Evolutionary conservation across 2,329 filamentous ascomycete genomes (phyloP).

Genomic region (Lojkania enalia): DNA sequence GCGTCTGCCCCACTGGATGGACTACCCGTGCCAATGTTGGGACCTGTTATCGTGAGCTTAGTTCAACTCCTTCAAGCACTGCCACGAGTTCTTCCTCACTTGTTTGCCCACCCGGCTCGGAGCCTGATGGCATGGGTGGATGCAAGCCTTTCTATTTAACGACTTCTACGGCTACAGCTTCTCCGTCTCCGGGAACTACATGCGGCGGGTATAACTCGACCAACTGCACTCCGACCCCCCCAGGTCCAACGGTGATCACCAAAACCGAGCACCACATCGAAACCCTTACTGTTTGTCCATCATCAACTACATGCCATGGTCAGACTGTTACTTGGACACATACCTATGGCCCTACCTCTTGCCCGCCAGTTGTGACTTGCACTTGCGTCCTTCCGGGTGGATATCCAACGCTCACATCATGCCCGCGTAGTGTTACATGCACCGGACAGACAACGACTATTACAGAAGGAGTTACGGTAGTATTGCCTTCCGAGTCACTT

Average conservation of each 20-base stretch:
- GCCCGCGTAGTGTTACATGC: constrained; percentile 6
- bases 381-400: constrained; percentile 7
- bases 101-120: neutral
- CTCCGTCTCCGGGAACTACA: too few relatives aligned
- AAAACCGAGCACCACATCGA: too few relatives aligned
- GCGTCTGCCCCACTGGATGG: too few relatives aligned
- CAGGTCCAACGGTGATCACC: too few relatives aligned
- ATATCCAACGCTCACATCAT: constrained; percentile 1
- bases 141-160: neutral
- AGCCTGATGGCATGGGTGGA: neutral
- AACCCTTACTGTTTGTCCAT: constrained; percentile 2
- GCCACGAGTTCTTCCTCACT: too few relatives aligned
- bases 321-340: constrained; percentile 4
- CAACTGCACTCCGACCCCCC: too few relatives aligned
- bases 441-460: constrained; percentile 6
- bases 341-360: constrained; percentile 5
- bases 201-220: too few relatives aligned
- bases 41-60: too few relatives aligned
- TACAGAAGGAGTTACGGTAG: constrained; percentile 2
- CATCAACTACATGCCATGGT: neutral
- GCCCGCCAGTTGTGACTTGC: constrained; percentile 4
- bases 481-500: constrained; percentile 4
- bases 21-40: too few relatives aligned
- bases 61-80: too few relatives aligned
- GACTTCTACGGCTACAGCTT: neutral